Evolutionary conservation across 2,329 filamentous ascomycete genomes (phyloP).

Genomic region (Setomelanomma holmii): DNA sequence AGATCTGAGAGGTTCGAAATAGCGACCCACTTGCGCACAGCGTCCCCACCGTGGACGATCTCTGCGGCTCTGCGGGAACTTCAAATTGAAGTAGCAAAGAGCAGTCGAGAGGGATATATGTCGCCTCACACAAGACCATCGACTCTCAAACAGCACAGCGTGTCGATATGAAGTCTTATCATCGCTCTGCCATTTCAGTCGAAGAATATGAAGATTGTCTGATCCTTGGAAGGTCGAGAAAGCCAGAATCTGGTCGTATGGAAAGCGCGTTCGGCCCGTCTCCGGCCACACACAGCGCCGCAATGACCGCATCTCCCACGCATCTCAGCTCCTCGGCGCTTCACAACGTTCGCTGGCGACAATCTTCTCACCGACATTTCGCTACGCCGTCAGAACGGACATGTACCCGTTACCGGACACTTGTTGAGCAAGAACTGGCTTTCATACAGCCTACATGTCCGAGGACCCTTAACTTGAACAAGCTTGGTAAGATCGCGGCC

Average conservation of each 20-base stretch:
- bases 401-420: too few species aligned
- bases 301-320: background rate
- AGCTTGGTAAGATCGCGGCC: background rate
- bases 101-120: background rate
- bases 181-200: too few species aligned
- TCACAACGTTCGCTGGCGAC: too few species aligned
- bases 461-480: background rate
- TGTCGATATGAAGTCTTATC: too few species aligned
- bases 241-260: background rate
- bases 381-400: background rate
- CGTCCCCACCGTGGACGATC: background rate
- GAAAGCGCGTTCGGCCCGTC: background rate
- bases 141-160: too few species aligned
- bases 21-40: background rate
- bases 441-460: too few species aligned
- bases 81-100: background rate
- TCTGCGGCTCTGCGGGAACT: conserved; percentile 1
- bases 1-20: background rate
- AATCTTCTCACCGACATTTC: background rate
- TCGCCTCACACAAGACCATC: too few species aligned
- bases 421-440: too few species aligned
- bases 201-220: too few species aligned
- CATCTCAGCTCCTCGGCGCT: too few species aligned
- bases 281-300: background rate
- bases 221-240: too few species aligned